Evolutionary conservation across 208 protist genomes (phyloP).

Genomic region (Vickermania ingenoplastis): DNA sequence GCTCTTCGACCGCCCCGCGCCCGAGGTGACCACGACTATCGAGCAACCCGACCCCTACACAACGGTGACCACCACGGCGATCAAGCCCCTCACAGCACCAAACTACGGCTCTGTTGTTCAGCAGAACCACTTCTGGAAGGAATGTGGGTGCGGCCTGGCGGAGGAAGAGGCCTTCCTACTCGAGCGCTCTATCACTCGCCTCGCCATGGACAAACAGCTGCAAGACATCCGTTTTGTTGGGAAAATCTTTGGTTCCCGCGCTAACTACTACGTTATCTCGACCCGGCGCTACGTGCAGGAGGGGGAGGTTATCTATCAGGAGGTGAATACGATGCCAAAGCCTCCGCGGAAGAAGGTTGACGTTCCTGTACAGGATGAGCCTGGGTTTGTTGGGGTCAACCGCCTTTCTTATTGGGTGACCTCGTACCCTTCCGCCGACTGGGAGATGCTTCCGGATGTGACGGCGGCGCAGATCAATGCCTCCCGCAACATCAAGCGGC

Average conservation of each 20-base stretch:
- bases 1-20: constrained; percentile 65
- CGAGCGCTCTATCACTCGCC: constrained; percentile 82
- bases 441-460: constrained; percentile 86
- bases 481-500: constrained; percentile 72
- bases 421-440: constrained; percentile 56
- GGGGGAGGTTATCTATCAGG: constrained; percentile 70
- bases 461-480: constrained; percentile 90
- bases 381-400: constrained; percentile 77
- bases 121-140: constrained; percentile 72
- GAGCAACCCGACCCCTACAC: constrained; percentile 88
- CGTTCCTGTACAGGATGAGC: constrained; percentile 75
- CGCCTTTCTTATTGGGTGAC: constrained; percentile 89
- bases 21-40: constrained; percentile 73
- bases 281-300: constrained; percentile 62
- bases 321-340: constrained; percentile 86
- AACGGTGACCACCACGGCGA: constrained; percentile 82
- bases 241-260: constrained; percentile 79
- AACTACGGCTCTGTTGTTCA: constrained; percentile 53
- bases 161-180: constrained; percentile 84
- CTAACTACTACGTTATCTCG: constrained; percentile 82
- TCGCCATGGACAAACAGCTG: constrained; percentile 81
- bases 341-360: constrained; percentile 70
- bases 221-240: constrained; percentile 84
- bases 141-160: constrained; percentile 60
- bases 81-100: constrained; percentile 69